phyloP scores from a whole-genome alignment of 495 filamentous ascomycete species.

The Aspergillus kassunensis region DNA sequence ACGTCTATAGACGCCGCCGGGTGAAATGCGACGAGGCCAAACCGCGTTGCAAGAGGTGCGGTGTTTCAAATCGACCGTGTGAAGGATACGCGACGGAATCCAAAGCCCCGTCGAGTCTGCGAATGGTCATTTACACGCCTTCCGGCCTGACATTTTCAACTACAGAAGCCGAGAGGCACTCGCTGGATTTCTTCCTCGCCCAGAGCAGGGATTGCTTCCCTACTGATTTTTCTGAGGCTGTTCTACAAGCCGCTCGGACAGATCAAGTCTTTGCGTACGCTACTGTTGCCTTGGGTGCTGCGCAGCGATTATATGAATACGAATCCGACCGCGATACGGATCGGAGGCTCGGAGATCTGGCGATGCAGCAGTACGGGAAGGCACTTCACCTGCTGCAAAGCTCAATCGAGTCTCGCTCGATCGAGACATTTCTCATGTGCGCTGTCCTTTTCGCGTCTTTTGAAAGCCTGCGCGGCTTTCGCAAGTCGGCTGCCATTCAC shows the following conservation, averaged over 20 bases:
- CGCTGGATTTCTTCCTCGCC: neutral
- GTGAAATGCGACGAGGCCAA: constrained; percentile 8
- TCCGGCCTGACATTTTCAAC: neutral
- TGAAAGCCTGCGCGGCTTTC: constrained; percentile 4
- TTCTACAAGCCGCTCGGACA: neutral
- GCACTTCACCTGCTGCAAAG: neutral
- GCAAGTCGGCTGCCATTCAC: constrained; percentile 3
- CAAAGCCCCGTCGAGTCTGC: neutral
- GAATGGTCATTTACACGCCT: neutral
- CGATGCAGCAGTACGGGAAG: constrained; percentile 1
- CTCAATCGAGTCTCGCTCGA: too few species aligned
- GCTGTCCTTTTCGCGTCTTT: constrained; percentile 5
- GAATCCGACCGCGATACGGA: neutral
- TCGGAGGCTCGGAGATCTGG: neutral
- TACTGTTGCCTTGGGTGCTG: neutral
- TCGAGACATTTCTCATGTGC: neutral
- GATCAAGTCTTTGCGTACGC: neutral
- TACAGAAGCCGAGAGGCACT: neutral
- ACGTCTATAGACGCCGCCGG: neutral
- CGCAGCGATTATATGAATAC: constrained; percentile 1
- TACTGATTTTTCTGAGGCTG: neutral
- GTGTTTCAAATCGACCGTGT: neutral
- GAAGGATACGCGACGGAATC: neutral
- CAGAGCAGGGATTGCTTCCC: neutral
- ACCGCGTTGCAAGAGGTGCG: neutral